Evolutionary conservation across 2,329 filamentous ascomycete species (phyloP).

Genomic region (Pseudogymnoascus sp.): DNA sequence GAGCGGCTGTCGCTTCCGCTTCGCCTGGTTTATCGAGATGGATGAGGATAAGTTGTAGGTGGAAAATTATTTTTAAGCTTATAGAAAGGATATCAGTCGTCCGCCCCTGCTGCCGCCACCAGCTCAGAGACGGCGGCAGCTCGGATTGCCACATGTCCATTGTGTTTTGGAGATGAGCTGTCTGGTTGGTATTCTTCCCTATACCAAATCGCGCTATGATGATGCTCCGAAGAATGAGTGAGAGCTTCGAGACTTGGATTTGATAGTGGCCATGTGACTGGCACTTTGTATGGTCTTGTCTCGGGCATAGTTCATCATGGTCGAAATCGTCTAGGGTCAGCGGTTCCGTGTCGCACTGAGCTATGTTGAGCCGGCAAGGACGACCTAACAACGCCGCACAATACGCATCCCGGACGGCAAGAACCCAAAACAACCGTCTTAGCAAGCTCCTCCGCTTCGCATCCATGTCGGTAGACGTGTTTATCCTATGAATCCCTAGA

Average conservation of each 20-base stretch:
- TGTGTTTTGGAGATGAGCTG: conserved; percentile 13
- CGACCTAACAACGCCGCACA: conserved; percentile 14
- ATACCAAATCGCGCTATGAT: conserved; percentile 13
- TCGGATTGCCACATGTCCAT: conserved; percentile 13
- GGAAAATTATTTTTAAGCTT: conserved; percentile 15
- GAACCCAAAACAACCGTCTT: conserved; percentile 14
- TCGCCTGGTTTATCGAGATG: conserved; percentile 13
- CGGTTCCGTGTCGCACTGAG: conserved; percentile 13
- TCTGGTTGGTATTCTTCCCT: conserved; percentile 2
- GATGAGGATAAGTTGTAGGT: conserved; percentile 15
- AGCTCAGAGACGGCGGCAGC: conserved; percentile 9
- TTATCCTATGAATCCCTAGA: conserved; percentile 13
- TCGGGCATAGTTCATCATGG: conserved; percentile 5
- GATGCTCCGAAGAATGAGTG: conserved; percentile 14
- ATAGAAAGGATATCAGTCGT: conserved; percentile 14
- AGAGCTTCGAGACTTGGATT: conserved; percentile 14
- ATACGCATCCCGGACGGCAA: conserved; percentile 15
- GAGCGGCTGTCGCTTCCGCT: not conserved
- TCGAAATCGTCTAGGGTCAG: not conserved
- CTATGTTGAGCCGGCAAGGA: conserved; percentile 15
- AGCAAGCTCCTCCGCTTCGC: conserved; percentile 13
- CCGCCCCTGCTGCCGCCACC: conserved; percentile 11
- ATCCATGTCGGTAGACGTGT: conserved; percentile 13
- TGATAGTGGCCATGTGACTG: conserved; percentile 14
- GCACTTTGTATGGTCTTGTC: conserved; percentile 13